These are phyloP conservation scores for Metschnikowia cubensis DNA, from an alignment of 805 yeast species.

Conservation along the genomic window DNA sequence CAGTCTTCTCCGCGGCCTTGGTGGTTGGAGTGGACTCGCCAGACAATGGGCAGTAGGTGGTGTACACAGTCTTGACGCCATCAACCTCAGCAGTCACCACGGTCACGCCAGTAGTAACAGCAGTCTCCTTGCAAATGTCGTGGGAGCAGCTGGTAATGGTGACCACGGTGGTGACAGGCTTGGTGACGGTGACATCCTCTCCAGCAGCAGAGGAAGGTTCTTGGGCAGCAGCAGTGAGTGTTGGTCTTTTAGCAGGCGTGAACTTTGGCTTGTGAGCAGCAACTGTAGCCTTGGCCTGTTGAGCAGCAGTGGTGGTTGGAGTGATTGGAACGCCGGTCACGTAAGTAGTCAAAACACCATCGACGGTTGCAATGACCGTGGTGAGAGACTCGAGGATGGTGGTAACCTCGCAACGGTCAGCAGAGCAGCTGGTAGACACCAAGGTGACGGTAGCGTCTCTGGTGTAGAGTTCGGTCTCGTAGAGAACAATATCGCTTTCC, in stretches of 20 bases:
- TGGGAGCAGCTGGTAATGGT: conserved; percentile 29
- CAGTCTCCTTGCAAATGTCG: conserved; percentile 22
- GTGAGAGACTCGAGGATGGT: conserved; percentile 29
- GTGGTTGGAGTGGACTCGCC: conserved; percentile 12
- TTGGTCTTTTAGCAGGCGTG: background rate
- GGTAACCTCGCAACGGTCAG: conserved; percentile 28
- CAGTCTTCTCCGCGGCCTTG: conserved; percentile 13
- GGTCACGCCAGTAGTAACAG: conserved; percentile 22
- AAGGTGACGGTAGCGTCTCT: conserved; percentile 12
- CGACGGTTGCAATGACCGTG: conserved; percentile 34
- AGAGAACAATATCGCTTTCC: conserved; percentile 7
- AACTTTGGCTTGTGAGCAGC: background rate
- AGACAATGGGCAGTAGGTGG: conserved; percentile 22
- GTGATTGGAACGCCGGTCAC: conserved; percentile 30
- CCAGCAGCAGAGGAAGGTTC: background rate
- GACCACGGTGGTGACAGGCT: conserved; percentile 13
- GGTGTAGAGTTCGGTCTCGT: conserved; percentile 14
- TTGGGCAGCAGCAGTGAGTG: conserved; percentile 3
- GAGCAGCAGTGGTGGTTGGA: background rate
- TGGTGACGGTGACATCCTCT: conserved; percentile 9
- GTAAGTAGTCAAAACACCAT: conserved; percentile 38
- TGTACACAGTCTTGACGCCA: conserved; percentile 34
- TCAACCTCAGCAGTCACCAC: conserved; percentile 30
- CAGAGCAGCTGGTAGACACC: conserved; percentile 29
- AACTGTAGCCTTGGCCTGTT: background rate